Evolutionary conservation across 2,329 filamentous ascomycete genomes (phyloP).

Genomic region (Colletotrichum liriopes): DNA sequence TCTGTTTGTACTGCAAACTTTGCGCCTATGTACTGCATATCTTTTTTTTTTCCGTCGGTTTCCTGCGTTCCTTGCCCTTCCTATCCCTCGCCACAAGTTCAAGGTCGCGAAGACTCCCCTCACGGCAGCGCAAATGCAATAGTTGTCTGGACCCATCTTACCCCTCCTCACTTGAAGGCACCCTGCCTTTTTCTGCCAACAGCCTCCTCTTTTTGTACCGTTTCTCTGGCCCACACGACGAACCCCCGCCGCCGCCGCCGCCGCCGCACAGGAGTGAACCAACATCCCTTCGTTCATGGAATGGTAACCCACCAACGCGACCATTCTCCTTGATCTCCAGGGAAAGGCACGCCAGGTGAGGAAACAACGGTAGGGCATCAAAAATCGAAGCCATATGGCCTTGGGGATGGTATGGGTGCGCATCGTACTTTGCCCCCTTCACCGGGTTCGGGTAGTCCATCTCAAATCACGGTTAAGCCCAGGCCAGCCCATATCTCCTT

Average conservation of each 20-base stretch:
- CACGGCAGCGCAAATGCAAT: not conserved
- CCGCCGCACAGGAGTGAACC: slow-evolving; percentile 31
- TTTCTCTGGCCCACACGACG: slow-evolving; percentile 8
- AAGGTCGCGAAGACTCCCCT: not conserved
- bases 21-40: not conserved
- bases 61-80: slow-evolving; percentile 22
- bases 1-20: not conserved
- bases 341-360: slow-evolving; percentile 4
- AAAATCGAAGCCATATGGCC: not conserved
- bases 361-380: not conserved
- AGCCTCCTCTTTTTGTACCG: slow-evolving; percentile 14
- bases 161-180: not conserved
- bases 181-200: not conserved
- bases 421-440: slow-evolving; percentile 5
- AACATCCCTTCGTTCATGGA: slow-evolving; percentile 16
- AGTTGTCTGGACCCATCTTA: slow-evolving; percentile 7
- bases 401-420: not conserved
- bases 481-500: slow-evolving; percentile 25
- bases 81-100: slow-evolving; percentile 6
- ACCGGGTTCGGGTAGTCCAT: slow-evolving; percentile 26
- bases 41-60: slow-evolving; percentile 12
- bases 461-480: slow-evolving; percentile 29
- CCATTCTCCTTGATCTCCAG: not conserved
- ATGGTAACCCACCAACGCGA: not conserved
- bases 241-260: slow-evolving; percentile 19